phyloP scores from a whole-genome alignment of 441 rosid genomes.

The Aquilaria agallochum region DNA sequence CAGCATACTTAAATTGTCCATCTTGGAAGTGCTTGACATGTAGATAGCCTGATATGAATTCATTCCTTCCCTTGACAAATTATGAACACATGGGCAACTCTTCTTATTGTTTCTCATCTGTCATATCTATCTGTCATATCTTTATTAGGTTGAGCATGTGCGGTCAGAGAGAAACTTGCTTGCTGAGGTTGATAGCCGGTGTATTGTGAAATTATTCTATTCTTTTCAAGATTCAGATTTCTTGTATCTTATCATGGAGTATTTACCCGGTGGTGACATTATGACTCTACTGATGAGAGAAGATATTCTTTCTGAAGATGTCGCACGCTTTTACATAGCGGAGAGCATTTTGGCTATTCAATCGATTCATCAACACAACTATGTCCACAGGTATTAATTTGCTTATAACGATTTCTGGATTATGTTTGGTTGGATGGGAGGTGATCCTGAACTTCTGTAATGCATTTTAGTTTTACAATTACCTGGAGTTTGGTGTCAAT shows the following conservation, averaged over 20 bases:
- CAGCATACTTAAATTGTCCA: no score
- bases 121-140: conserved; percentile 5
- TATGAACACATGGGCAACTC: background rate
- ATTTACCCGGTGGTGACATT: conserved; percentile 96
- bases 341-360: conserved; percentile 94
- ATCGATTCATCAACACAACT: conserved; percentile 87
- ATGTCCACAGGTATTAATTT: conserved; percentile 69
- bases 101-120: conserved; percentile 9
- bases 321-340: conserved; percentile 88
- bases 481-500: conserved; percentile 1
- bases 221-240: conserved; percentile 95
- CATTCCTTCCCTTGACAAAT: no score
- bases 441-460: background rate
- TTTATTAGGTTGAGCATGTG: conserved; percentile 85
- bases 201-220: conserved; percentile 78
- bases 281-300: conserved; percentile 97
- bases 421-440: background rate
- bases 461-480: background rate
- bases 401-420: background rate
- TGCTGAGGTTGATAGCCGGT: conserved; percentile 92
- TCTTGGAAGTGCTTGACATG: no score
- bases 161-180: conserved; percentile 97
- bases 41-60: no score
- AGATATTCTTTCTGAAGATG: conserved; percentile 86
- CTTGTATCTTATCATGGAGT: conserved; percentile 94